Conservation (phyloP, 192 early-diverging fungal species). For the Coemansia sp. region DNA sequence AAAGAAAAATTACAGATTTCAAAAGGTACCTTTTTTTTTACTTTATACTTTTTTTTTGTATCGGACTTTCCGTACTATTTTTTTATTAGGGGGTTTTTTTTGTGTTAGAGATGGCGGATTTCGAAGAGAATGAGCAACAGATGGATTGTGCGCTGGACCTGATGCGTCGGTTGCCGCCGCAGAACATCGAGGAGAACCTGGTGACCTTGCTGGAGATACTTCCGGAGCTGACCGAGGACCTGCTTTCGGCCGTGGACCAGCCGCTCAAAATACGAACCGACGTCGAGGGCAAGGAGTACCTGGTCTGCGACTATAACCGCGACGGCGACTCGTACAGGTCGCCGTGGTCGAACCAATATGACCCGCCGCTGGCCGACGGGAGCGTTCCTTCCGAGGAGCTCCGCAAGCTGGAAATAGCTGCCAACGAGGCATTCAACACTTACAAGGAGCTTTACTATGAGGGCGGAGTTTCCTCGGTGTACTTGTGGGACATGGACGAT, state of each 20-base stretch:
- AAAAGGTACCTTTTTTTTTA: neutral
- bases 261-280: conserved; percentile 80
- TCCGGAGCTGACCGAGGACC: conserved; percentile 85
- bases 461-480: conserved; percentile 95
- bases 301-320: conserved; percentile 95
- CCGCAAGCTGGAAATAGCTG: conserved; percentile 83
- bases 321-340: conserved; percentile 93
- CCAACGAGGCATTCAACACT: conserved; percentile 95
- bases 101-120: conserved; percentile 28
- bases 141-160: conserved; percentile 94
- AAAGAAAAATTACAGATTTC: conserved; percentile 1
- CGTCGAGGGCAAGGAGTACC: conserved; percentile 74
- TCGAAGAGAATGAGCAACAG: conserved; percentile 57
- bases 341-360: conserved; percentile 95
- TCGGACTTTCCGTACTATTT: too few relatives aligned
- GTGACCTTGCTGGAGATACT: conserved; percentile 75
- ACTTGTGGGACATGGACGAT: conserved; percentile 87
- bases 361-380: conserved; percentile 79
- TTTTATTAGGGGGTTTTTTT: neutral
- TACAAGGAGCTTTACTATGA: conserved; percentile 91
- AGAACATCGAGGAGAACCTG: conserved; percentile 85
- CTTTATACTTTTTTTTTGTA: neutral
- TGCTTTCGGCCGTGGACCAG: conserved; percentile 89
- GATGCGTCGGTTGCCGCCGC: conserved; percentile 94
- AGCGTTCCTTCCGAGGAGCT: conserved; percentile 72